A percentile compares a stretch with the other conserved stretches of the same genome.
Evolutionary conservation across 768 basidiomycete species (phyloP).

Genomic region (Trichaptum fuscoviolaceum): DNA sequence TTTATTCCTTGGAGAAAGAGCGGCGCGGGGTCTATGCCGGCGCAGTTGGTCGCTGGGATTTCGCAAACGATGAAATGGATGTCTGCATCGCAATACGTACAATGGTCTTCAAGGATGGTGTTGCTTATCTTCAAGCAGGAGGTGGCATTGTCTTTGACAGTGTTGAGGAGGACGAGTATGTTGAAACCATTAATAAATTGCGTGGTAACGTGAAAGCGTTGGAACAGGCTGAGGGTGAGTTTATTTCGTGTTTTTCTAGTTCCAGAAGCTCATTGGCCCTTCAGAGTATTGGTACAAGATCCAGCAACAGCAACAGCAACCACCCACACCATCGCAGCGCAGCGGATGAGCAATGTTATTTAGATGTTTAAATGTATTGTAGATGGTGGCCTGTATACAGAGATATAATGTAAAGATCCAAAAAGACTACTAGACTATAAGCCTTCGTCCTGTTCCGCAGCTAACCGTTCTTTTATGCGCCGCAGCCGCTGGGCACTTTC

Average conservation of each 20-base stretch:
- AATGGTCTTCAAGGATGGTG: constrained; percentile 93
- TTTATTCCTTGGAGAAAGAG: constrained; percentile 82
- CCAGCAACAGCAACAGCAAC: constrained; percentile 52
- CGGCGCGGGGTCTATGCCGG: constrained; percentile 94
- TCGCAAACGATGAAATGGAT: constrained; percentile 92
- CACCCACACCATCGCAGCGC: constrained; percentile 14
- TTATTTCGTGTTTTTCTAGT: neutral
- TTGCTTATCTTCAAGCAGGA: constrained; percentile 90
- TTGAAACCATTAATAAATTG: constrained; percentile 94
- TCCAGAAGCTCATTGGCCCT: constrained; percentile 16
- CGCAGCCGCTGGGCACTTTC: neutral
- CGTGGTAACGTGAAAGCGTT: constrained; percentile 81
- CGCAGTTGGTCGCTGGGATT: constrained; percentile 97
- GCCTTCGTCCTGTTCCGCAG: neutral
- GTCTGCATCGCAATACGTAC: constrained; percentile 98
- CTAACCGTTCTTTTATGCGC: neutral
- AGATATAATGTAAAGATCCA: neutral
- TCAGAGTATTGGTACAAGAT: constrained; percentile 68
- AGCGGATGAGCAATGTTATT: neutral
- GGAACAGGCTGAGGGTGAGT: constrained; percentile 83
- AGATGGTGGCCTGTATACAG: neutral
- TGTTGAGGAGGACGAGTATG: constrained; percentile 95
- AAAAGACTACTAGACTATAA: neutral
- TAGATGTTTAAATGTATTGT: neutral
- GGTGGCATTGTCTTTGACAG: constrained; percentile 98